phyloP scores from a whole-genome alignment of 2,329 filamentous ascomycete genomes.

The Pseudogymnoascus sp. region DNA sequence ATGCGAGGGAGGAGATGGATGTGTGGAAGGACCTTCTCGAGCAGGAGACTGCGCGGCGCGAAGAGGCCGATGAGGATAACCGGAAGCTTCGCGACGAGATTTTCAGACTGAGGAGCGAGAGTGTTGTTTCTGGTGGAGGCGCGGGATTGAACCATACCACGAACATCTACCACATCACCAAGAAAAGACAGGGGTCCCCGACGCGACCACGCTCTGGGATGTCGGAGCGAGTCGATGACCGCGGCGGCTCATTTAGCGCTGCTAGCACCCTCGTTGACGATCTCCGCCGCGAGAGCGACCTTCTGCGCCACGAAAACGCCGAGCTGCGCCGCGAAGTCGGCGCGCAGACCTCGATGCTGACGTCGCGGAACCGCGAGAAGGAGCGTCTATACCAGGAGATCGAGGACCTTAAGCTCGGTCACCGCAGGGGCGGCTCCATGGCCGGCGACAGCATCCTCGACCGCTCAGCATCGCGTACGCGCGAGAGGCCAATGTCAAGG shows the following conservation, averaged over 20 bases:
- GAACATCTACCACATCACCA: constrained; percentile 58
- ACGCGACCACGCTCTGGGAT: constrained; percentile 44
- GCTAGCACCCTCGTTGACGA: constrained; percentile 70
- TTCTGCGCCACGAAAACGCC: constrained; percentile 84
- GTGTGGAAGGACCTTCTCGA: constrained; percentile 95
- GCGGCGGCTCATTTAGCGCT: constrained; percentile 39
- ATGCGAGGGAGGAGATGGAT: constrained; percentile 57
- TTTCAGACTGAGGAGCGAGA: constrained; percentile 58
- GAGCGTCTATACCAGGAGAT: constrained; percentile 94
- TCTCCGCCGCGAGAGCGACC: constrained; percentile 56
- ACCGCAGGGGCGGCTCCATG: constrained; percentile 59
- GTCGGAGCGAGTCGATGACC: constrained; percentile 34
- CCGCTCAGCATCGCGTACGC: constrained; percentile 80
- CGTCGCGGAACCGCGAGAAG: constrained; percentile 89
- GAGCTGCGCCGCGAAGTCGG: constrained; percentile 87
- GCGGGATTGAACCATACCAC: constrained; percentile 46
- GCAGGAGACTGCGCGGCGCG: constrained; percentile 79
- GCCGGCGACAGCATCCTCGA: constrained; percentile 88
- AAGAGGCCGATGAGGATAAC: constrained; percentile 86
- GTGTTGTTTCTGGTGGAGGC: constrained; percentile 29
- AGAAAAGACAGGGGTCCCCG: constrained; percentile 39
- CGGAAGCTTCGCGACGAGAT: constrained; percentile 76
- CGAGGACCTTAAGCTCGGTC: constrained; percentile 85
- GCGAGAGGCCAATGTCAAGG: constrained; percentile 64
- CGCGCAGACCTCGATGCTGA: constrained; percentile 95